Conservation (phyloP, 1,284 basidiomycete species). For the Rhodotorula sp. region DNA sequence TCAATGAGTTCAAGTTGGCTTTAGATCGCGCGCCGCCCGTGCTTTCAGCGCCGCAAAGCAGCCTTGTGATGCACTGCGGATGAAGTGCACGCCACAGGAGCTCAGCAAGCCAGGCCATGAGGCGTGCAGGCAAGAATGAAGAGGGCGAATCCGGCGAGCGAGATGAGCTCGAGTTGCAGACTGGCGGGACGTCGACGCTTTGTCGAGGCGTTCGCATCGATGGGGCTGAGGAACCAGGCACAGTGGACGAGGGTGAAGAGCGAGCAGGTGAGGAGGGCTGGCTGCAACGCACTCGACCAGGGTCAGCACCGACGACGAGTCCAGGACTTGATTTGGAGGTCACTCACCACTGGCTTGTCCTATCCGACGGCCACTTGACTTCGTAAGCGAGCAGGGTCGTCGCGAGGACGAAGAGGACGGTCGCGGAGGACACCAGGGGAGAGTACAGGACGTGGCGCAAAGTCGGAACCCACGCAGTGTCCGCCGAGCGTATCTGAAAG, state of each 20-base stretch:
- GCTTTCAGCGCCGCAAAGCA: neutral
- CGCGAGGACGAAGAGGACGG: neutral
- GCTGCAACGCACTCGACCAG: neutral
- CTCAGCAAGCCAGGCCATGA: slow-evolving; percentile 18
- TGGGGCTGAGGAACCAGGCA: slow-evolving; percentile 9
- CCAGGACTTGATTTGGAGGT: neutral
- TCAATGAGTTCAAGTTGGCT: neutral
- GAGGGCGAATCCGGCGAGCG: neutral
- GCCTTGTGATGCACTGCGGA: slow-evolving; percentile 9
- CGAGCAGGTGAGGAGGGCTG: slow-evolving; percentile 1
- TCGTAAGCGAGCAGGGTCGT: slow-evolving; percentile 12
- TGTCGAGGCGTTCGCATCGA: neutral
- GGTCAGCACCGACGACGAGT: neutral
- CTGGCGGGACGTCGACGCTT: neutral
- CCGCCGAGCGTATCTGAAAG: neutral
- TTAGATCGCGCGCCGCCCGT: neutral
- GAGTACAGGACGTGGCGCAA: slow-evolving; percentile 3
- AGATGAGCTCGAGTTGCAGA: slow-evolving; percentile 1
- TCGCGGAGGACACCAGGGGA: neutral
- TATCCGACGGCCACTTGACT: slow-evolving; percentile 11
- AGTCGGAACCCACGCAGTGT: slow-evolving; percentile 6
- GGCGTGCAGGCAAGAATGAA: slow-evolving; percentile 13
- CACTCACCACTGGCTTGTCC: slow-evolving; percentile 17
- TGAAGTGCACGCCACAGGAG: slow-evolving; percentile 17
- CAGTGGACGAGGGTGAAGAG: neutral